Evolutionary conservation across 2,329 filamentous ascomycete genomes (phyloP), one percentile per base, ranked within the genome.

Genomic region (Pestalotiopsis sp.): DNA sequence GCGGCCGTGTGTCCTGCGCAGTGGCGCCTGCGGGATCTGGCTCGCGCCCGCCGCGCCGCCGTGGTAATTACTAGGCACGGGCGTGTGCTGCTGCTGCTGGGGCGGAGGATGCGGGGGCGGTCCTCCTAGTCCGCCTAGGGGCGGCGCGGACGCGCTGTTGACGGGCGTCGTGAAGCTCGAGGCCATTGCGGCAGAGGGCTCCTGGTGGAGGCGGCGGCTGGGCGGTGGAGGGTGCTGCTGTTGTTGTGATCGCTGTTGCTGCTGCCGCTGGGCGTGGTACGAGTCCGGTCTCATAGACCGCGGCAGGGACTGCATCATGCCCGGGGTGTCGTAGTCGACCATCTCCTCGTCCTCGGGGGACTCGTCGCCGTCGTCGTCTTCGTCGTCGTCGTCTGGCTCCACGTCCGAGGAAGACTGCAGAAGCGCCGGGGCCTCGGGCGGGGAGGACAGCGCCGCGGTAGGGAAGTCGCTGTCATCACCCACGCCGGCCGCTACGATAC

Each of bases 291-390:
- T 61, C 65, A 49, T 62, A 13, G 68, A 67, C 5, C 66, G 66
- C 31, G 69, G 69, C 52, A 70, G 59, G 0, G 58, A 45, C 36
- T 68, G 66, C 31, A 70, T 62, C 27, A 75, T 71, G 17, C 64
- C 71, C 2, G 71, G 69, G 1, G 75, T 75, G 67, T 78, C 75
- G 62, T 73, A 74, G 12, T 73, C 71, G n/a, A 75, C 75, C 56
- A 74, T 75, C 0, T 76, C 74, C 2, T 71, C 73, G 9, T 75
- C 73, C 1, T 70, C 72, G 1, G 73, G 69, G 3, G 70, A 69
- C 27, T 67, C 70, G 27, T 68, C 61, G 45, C 69, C 70, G n/a
- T 65, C 62, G 27, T 65, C 71, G 4, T 71, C 68, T 9, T 72
- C 73, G 4, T 69, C 63, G 20, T 71, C 68, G 59, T 58, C 49